Base-by-base conservation (phyloP, 2,329 filamentous ascomycete genomes). In the Penicillium sp. region DNA sequence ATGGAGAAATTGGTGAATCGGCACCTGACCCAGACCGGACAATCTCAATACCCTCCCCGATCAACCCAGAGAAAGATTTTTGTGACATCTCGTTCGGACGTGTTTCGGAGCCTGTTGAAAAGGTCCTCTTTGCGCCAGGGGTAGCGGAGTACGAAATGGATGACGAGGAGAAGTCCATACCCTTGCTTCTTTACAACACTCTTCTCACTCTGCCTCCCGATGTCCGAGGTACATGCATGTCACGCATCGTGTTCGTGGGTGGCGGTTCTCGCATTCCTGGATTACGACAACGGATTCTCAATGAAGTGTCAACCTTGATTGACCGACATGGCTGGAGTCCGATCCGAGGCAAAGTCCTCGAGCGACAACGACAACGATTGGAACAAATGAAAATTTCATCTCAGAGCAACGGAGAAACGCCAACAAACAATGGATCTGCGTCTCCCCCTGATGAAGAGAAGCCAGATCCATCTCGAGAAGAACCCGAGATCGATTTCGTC, bases 171-270 rank as follows among this genome's bases (percentile, higher is more conserved):
- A 80, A 89, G 16, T 86, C 92, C 0, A 65, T 97, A 1, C 89
- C 89, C 46, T 68, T 85, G 11, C 79, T 97, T 8, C 77, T 95
- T 2, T 95, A 95, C 71, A 81, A 83, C 47, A 81, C 85, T 33
- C 80, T 99, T 1, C 77, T 95, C 1, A 79, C 83, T 7, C 77
- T 96, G 1, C 89, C 91, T 0, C 75, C 92, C 4, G 94, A 99
- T 69, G 85, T 92, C 4, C 85, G 94, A 22, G 86, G 88, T 1
- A 74, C 87, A 4, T 96, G 92, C 70, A 94, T 96, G 85, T 86
- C 91, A 1, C 88, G 92, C 35, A 88, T 97, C 41, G 78, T 96
- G 14, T 88, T 99, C 64, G 87, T 87, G 0, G 94, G 94, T 28
- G 90, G 90, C 2, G 88, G 88, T 43, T 85, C 90, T 5, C 81